phyloP scores from a whole-genome alignment of 306 rosid genomes.

The Crotalaria pallida region DNA sequence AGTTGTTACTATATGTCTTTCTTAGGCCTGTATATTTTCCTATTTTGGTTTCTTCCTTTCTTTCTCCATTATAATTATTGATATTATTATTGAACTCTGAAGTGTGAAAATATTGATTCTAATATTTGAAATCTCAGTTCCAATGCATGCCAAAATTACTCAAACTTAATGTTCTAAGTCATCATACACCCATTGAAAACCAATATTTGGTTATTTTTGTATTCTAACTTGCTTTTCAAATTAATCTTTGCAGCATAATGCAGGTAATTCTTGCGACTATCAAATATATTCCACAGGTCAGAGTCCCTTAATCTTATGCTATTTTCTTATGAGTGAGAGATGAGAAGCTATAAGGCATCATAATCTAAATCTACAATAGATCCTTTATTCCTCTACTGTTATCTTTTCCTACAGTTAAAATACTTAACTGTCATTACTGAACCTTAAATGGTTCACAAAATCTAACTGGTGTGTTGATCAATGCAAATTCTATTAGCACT shows the following conservation, averaged over 20 bases:
- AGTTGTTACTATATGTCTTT: background rate
- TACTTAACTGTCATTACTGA: background rate
- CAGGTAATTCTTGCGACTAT: conserved; percentile 56
- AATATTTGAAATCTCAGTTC: too few relatives aligned
- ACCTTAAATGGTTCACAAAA: background rate
- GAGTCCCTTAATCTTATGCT: background rate
- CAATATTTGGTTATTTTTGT: background rate
- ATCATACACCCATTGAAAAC: background rate
- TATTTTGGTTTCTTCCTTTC: background rate
- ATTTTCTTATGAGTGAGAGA: background rate
- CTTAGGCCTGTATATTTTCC: background rate
- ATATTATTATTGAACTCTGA: too few relatives aligned
- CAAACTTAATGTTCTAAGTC: background rate
- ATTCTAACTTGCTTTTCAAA: conserved; percentile 14
- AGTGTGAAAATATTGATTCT: too few relatives aligned
- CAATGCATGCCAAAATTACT: too few relatives aligned
- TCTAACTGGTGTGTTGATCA: background rate
- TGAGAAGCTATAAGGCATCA: background rate
- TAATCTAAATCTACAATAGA: background rate
- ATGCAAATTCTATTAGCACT: too few relatives aligned
- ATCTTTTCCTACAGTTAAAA: background rate
- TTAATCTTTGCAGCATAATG: conserved; percentile 51
- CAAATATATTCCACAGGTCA: conserved; percentile 81
- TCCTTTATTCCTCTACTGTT: background rate
- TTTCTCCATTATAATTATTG: background rate